phyloP scores from a whole-genome alignment of 2,329 filamentous ascomycete genomes.

The Cladosporium colombiae region DNA sequence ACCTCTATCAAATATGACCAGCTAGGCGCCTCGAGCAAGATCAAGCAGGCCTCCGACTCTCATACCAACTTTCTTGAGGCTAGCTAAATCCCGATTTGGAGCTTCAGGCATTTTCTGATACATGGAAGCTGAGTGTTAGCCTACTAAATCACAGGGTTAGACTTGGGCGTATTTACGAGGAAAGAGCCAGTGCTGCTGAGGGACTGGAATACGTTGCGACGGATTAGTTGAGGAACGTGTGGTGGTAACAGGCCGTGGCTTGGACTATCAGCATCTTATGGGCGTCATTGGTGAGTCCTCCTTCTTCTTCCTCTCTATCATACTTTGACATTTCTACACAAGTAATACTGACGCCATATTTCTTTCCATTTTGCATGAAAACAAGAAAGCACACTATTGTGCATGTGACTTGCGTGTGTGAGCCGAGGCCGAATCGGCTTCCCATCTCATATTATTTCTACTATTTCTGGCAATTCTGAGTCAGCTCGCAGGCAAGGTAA shows the following conservation, averaged over 20 bases:
- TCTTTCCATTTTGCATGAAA: neutral
- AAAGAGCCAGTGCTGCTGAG: constrained; percentile 44
- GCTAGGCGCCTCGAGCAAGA: too few relatives aligned
- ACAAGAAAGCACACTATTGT: neutral
- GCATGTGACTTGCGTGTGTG: neutral
- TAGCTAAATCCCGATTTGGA: too few relatives aligned
- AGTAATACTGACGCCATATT: neutral
- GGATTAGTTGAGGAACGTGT: neutral
- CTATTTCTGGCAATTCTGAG: neutral
- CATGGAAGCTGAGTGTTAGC: too few relatives aligned
- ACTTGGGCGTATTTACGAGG: constrained; percentile 44
- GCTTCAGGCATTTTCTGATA: too few relatives aligned
- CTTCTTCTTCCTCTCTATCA: neutral
- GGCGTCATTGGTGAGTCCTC: neutral
- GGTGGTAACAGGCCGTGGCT: neutral
- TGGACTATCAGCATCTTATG: neutral
- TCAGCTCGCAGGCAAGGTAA: neutral
- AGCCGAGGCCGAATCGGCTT: neutral
- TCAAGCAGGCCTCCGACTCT: too few relatives aligned
- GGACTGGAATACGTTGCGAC: constrained; percentile 23
- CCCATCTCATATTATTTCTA: neutral
- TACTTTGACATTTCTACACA: neutral
- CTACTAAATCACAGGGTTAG: too few relatives aligned
- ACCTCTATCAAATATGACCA: too few relatives aligned
- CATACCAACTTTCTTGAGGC: too few relatives aligned